Evolutionary conservation across 2,329 filamentous ascomycete genomes (phyloP), one percentile per base, ranked within the genome.

Genomic region (Neofusicoccum laricinum): DNA sequence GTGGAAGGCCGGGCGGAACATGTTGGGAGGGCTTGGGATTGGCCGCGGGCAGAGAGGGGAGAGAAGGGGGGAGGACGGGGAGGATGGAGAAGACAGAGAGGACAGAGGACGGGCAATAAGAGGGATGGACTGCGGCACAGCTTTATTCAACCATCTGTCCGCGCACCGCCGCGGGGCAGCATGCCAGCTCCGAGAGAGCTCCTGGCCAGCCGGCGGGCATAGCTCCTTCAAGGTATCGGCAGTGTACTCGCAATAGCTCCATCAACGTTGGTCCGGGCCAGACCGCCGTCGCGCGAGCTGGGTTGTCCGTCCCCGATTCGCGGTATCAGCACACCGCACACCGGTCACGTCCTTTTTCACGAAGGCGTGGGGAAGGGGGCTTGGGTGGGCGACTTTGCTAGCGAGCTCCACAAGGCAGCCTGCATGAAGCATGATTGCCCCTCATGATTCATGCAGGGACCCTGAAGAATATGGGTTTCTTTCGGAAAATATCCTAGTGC

Each of bases 301-400:
- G 25, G 5, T 19, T 51, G 15, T 34, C 53, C 53, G 53, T 34
- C 15, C 21, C 21, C 55, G 36, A 36, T 15, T 21, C 40, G 40
- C 55, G 41, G 36, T 19, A 46, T 48, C 55, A 59, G 55, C 40
- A 59, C 55, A 58, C 53, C 25, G 53, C 51, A 55, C 21, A n/a
- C 17, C 19, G 45, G 45, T 25, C 45, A 48, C 45, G 45, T 17
- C 21, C 45, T 2, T 25, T 11, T 10, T 8, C 17, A 19, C 12
- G 30, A 36, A 36, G 15, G 3, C 15, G 5, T 10, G 45, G 45
- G 7, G 45, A 6, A 30, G 25, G 25, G 25, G 7, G 25, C 25
- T 30, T 30, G 5, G 25, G 25, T 30, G 25, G 7, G 25, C 4
- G 4, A n/a, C n/a, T 19, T 25, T 4, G 49, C 15, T 38, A 36